Percentiles rank a stretch among this genome's conserved stretches.
Evolutionary conservation across 805 yeast species (phyloP).

Genomic region (Yamadazyma nakazawae): DNA sequence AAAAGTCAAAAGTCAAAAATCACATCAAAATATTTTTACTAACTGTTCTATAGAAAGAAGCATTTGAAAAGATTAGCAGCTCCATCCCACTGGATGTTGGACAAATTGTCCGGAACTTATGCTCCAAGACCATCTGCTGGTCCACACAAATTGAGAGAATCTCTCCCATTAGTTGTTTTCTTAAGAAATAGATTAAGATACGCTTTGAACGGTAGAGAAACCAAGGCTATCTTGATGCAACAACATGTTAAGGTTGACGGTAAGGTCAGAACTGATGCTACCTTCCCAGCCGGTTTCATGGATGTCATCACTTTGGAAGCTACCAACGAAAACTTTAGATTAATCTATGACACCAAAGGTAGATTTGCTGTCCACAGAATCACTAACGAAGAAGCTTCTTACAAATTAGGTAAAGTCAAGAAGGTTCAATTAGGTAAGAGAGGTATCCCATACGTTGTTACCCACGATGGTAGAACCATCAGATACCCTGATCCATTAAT

Average conservation of each 20-base stretch:
- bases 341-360: constrained; percentile 97
- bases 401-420: constrained; percentile 98
- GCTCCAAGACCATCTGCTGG: constrained; percentile 99
- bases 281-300: constrained; percentile 99
- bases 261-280: constrained; percentile 98
- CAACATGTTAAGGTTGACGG: constrained; percentile 98
- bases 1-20: background rate
- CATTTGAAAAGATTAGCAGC: constrained; percentile 99
- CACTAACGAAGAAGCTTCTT: constrained; percentile 96
- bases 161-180: constrained; percentile 94
- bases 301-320: constrained; percentile 96
- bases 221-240: constrained; percentile 96
- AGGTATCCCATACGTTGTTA: constrained; percentile 97
- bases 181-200: constrained; percentile 98
- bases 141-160: constrained; percentile 99
- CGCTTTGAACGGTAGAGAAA: constrained; percentile 98
- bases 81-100: constrained; percentile 99
- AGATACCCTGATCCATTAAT: constrained; percentile 98
- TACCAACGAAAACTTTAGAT: constrained; percentile 99
- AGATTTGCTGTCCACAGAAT: constrained; percentile 99
- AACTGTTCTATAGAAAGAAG: constrained; percentile 66
- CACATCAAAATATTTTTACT: constrained; percentile 1
- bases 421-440: constrained; percentile 97
- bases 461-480: constrained; percentile 99
- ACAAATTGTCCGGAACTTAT: constrained; percentile 98